These are phyloP conservation scores for Polychaeton citri DNA, from an alignment of 2,329 filamentous ascomycete genomes.

Conservation along the genomic window DNA sequence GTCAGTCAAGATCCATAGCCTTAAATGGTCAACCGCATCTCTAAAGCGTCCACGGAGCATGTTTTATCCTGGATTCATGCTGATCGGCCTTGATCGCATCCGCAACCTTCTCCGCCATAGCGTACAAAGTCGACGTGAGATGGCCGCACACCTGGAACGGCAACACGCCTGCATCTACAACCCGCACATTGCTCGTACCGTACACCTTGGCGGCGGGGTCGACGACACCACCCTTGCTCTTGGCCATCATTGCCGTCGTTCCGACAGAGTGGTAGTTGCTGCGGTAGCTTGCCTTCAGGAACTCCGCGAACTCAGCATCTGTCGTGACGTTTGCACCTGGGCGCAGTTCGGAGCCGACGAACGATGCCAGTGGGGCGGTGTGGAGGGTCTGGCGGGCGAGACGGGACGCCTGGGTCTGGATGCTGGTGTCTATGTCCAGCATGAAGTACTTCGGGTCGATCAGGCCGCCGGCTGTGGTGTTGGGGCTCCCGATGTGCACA, in stretches of 20 bases:
- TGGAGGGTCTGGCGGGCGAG: slow-evolving; percentile 12
- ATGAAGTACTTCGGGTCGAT: slow-evolving; percentile 16
- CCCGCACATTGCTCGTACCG: slow-evolving; percentile 22
- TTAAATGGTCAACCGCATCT: background rate
- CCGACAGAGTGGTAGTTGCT: slow-evolving; percentile 22
- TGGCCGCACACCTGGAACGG: slow-evolving; percentile 22
- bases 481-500: slow-evolving; percentile 18
- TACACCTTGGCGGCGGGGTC: slow-evolving; percentile 20
- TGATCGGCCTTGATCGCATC: slow-evolving; percentile 11
- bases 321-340: slow-evolving; percentile 22
- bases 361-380: slow-evolving; percentile 10
- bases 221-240: slow-evolving; percentile 22
- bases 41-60: background rate
- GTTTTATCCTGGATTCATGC: background rate
- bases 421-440: slow-evolving; percentile 8
- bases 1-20: background rate
- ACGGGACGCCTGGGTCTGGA: background rate
- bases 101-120: slow-evolving; percentile 22
- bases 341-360: slow-evolving; percentile 17
- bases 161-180: slow-evolving; percentile 24
- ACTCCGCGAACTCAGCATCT: slow-evolving; percentile 11
- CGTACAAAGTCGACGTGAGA: slow-evolving; percentile 23
- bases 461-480: slow-evolving; percentile 19
- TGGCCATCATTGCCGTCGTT: slow-evolving; percentile 21
- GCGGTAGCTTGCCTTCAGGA: slow-evolving; percentile 12